A percentile compares a stretch with the other conserved stretches of the same genome.
phyloP scores from a whole-genome alignment of 2,329 filamentous ascomycete species.

The Fusarium caatingaense region DNA sequence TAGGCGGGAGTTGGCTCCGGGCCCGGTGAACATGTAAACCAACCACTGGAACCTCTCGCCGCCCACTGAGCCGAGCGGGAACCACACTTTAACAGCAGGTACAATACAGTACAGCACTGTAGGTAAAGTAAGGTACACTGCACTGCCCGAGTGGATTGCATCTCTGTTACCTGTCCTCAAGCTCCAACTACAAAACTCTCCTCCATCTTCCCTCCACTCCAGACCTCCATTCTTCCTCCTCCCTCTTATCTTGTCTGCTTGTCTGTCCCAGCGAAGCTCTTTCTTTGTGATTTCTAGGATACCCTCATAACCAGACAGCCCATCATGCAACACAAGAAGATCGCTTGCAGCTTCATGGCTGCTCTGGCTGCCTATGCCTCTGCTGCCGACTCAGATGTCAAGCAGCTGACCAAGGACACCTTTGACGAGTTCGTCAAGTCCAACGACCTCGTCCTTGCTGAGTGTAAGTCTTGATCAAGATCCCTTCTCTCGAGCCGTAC shows the following conservation, averaged over 20 bases:
- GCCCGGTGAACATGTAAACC: slow-evolving; percentile 4
- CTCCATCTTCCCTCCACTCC: slow-evolving; percentile 42
- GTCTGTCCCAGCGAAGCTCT: slow-evolving; percentile 36
- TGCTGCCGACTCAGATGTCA: slow-evolving; percentile 81
- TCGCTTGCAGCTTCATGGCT: slow-evolving; percentile 66
- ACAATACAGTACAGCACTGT: slow-evolving; percentile 3
- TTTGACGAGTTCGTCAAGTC: slow-evolving; percentile 88
- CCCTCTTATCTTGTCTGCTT: slow-evolving; percentile 29
- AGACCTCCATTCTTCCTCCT: slow-evolving; percentile 31
- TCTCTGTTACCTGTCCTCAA: slow-evolving; percentile 40
- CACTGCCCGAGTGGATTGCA: slow-evolving; percentile 9
- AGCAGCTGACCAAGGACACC: slow-evolving; percentile 84
- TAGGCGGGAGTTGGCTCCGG: slow-evolving; percentile 39
- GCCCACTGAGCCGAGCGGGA: slow-evolving; percentile 5
- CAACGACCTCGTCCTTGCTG: slow-evolving; percentile 90
- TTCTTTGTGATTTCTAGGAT: slow-evolving; percentile 43
- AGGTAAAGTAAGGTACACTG: neutral
- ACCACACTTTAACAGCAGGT: slow-evolving; percentile 6
- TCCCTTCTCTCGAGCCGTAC: neutral
- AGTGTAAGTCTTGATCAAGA: slow-evolving; percentile 74
- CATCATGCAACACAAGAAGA: slow-evolving; percentile 62
- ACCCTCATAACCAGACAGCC: slow-evolving; percentile 34
- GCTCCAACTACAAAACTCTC: slow-evolving; percentile 52
- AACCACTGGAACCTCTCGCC: slow-evolving; percentile 6
- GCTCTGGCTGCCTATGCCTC: slow-evolving; percentile 68